Conservation (phyloP, 2,329 filamentous ascomycete genomes). For the Neopestalotiopsis clavispora region DNA sequence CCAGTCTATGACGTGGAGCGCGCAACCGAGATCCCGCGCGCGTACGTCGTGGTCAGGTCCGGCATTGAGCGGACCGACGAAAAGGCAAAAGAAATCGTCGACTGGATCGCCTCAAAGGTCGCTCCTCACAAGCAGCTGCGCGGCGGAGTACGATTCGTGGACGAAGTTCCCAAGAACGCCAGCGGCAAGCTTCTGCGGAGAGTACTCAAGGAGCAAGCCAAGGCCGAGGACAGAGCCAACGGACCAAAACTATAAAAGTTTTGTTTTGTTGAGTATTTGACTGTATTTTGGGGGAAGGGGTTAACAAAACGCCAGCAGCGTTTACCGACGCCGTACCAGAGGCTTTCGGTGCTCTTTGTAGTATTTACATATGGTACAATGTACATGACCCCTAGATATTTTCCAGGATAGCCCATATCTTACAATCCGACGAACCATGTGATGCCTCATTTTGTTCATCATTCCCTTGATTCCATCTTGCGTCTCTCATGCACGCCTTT, state of each 20-base stretch:
- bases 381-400: not conserved
- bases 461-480: not conserved
- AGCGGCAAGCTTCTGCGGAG: constrained; percentile 68
- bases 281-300: not conserved
- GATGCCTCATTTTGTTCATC: not conserved
- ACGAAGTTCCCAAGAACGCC: constrained; percentile 66
- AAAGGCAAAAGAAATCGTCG: constrained; percentile 44
- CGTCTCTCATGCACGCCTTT: not conserved
- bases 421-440: not conserved
- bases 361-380: constrained; percentile 14
- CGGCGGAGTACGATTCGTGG: constrained; percentile 50
- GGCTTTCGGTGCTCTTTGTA: not conserved
- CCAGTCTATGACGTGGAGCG: constrained; percentile 64
- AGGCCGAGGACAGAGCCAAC: constrained; percentile 34
- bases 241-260: constrained; percentile 33
- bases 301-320: not conserved
- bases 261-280: not conserved
- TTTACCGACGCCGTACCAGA: not conserved
- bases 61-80: constrained; percentile 40
- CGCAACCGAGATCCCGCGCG: constrained; percentile 72
- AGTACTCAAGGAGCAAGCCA: constrained; percentile 54
- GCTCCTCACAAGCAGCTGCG: constrained; percentile 45
- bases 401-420: not conserved
- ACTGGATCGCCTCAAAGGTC: constrained; percentile 43
- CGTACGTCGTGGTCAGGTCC: constrained; percentile 60